Percentiles rank a stretch among this genome's conserved stretches.
phyloP scores from a whole-genome alignment of 805 yeast genomes.

The Kazachstania bromeliacearum region DNA sequence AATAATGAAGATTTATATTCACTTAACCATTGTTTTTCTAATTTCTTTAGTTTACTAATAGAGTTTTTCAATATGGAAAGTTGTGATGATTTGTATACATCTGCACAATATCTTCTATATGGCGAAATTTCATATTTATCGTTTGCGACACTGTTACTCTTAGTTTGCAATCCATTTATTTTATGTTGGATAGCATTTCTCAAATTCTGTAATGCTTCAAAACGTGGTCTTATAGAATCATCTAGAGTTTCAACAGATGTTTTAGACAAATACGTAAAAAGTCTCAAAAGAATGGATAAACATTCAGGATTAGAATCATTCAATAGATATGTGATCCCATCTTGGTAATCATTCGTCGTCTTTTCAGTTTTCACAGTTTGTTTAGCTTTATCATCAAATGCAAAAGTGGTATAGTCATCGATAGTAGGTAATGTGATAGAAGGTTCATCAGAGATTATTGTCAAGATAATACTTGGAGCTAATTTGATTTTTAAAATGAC shows the following conservation, averaged over 20 bases:
- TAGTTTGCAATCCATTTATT: conserved; percentile 5
- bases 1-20: conserved; percentile 36
- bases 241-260: conserved; percentile 32
- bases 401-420: conserved; percentile 35
- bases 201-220: conserved; percentile 50
- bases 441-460: conserved; percentile 26
- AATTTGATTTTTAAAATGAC: conserved; percentile 55
- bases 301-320: conserved; percentile 16
- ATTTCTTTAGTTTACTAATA: conserved; percentile 35
- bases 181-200: conserved; percentile 48
- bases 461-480: conserved; percentile 14
- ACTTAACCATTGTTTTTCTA: conserved; percentile 42
- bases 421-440: conserved; percentile 33
- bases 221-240: conserved; percentile 34
- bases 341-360: conserved; percentile 12
- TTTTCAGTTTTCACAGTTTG: conserved; percentile 1
- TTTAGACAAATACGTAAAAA: conserved; percentile 25
- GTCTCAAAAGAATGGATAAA: conserved; percentile 18
- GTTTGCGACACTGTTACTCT: conserved; percentile 2
- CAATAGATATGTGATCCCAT: conserved; percentile 30
- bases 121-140: conserved; percentile 6
- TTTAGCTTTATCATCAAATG: conserved; percentile 20
- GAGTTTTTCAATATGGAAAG: conserved; percentile 36
- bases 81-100: conserved; percentile 41
- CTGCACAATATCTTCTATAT: conserved; percentile 27